Base-by-base conservation (phyloP, 257 asterid species). In the Echites panduratus region DNA sequence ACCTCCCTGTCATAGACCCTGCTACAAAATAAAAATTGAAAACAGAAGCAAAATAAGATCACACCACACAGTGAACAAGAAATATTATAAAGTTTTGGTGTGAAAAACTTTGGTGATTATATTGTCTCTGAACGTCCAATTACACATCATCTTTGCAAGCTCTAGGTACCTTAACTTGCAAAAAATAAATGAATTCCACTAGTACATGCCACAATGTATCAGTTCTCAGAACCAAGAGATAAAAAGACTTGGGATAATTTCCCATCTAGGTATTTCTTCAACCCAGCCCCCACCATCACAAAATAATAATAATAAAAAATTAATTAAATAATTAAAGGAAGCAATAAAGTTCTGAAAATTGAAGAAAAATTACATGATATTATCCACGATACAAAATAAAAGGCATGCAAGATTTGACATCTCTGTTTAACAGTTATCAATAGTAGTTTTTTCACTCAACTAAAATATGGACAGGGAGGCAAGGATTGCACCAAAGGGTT, bases 1-100 rank as follows among this genome's bases (percentile, higher is more conserved):
- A 91, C 77, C 77, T 86, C 75, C 88, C 88, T 35, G 73, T 76
- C 83, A 80, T 90, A 16, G 82, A 73, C 68, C 95, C 97, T 89
- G 85, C 35, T 45, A 56, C 24, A 45, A 75, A 49, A 76, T 22
- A 67, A 49, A 49, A 13, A 20, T 63, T 24, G 26, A 63, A 58
- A 44, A 24, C 10, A 7, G 10, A 35, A 32, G 45, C 27, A 16
- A 63, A 35, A 9, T 13, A 24, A 7, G 59, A 53, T 53, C 59
- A 43, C 7, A 66, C 7, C 20, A 9, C 10, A 1, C 19, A 6
- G 44, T 0, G 9, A 1, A 50, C 24, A 7, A 50, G 57, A 50
- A 32, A 44, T n/a, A 45, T 22, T 32, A 50, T 6, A 14, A 72
- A 12, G 17, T 9, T 59, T n/a, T 5, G 29, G 38, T 32, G 58